A percentile compares a stretch with the other conserved stretches of the same genome.
These are phyloP conservation scores for Talaromyces nanjingensis DNA, from an alignment of 495 filamentous ascomycete species.

Conservation along the genomic window DNA sequence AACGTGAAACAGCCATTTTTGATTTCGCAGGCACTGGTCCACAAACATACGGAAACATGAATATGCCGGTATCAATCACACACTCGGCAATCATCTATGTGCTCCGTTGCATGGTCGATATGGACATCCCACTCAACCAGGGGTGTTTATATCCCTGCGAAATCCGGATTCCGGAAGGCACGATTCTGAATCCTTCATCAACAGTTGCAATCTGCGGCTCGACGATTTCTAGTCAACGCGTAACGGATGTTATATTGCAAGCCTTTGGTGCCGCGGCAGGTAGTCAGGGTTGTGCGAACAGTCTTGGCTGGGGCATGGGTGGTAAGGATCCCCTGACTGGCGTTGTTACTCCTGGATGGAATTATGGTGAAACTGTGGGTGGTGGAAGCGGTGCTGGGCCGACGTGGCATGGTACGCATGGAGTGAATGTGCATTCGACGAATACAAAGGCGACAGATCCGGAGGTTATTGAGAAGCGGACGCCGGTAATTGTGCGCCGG, in stretches of 20 bases:
- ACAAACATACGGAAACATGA: conserved; percentile 89
- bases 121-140: conserved; percentile 93
- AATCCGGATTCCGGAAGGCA: conserved; percentile 71
- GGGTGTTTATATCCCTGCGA: conserved; percentile 81
- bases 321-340: conserved; percentile 64
- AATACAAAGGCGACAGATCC: conserved; percentile 96
- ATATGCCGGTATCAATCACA: conserved; percentile 87
- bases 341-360: conserved; percentile 74
- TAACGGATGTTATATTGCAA: conserved; percentile 89
- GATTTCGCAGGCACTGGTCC: conserved; percentile 75
- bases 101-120: conserved; percentile 75
- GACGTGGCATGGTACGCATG: conserved; percentile 80
- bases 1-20: conserved; percentile 72
- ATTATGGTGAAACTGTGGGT: conserved; percentile 97
- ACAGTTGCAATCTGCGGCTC: conserved; percentile 11
- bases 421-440: conserved; percentile 95
- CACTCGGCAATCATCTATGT: conserved; percentile 94
- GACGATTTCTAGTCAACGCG: conserved; percentile 80
- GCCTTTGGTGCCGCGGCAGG: conserved; percentile 89
- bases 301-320: conserved; percentile 49
- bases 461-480: conserved; percentile 88
- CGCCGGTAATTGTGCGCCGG: conserved; percentile 78
- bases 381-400: conserved; percentile 86
- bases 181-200: conserved; percentile 73
- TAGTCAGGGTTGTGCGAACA: conserved; percentile 89